phyloP scores from a whole-genome alignment of 352 stramenopile species.

The Globisporangium ultimum region DNA sequence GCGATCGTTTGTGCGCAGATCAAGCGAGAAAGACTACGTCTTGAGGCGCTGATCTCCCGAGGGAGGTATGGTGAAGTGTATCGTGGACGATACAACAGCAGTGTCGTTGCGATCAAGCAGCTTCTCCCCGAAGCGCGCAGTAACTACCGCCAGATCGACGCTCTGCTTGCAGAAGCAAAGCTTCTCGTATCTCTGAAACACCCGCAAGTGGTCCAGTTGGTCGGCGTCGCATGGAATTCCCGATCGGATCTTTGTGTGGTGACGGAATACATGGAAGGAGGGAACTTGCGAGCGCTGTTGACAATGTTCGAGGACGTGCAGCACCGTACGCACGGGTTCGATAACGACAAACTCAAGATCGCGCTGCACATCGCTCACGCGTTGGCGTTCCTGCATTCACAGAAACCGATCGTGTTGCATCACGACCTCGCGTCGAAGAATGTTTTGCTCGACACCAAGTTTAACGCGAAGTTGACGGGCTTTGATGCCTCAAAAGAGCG shows the following conservation, averaged over 20 bases:
- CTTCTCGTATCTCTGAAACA: not conserved
- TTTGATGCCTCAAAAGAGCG: constrained; percentile 23
- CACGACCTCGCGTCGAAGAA: constrained; percentile 21
- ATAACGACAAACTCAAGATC: constrained; percentile 4
- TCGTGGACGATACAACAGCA: not conserved
- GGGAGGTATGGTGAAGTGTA: constrained; percentile 2
- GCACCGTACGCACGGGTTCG: not conserved
- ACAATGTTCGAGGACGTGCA: not conserved
- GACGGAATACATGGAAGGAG: not conserved
- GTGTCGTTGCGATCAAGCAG: constrained; percentile 7
- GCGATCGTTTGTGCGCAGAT: constrained; percentile 4
- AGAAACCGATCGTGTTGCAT: constrained; percentile 7
- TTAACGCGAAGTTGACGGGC: constrained; percentile 27
- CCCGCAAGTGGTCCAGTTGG: not conserved
- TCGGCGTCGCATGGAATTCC: constrained; percentile 6
- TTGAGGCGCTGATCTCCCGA: not conserved
- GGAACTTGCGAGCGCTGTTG: constrained; percentile 2
- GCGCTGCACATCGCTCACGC: constrained; percentile 1
- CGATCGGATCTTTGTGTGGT: constrained; percentile 3
- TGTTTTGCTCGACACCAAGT: constrained; percentile 14
- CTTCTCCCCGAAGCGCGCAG: not conserved
- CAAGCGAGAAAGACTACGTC: not conserved
- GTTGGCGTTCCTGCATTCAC: not conserved
- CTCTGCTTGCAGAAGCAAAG: constrained; percentile 7
- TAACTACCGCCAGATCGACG: constrained; percentile 5